Evolutionary conservation across 2,329 filamentous ascomycete genomes (phyloP), one percentile per base, ranked within the genome.

Genomic region (Leptographium radiaticola): DNA sequence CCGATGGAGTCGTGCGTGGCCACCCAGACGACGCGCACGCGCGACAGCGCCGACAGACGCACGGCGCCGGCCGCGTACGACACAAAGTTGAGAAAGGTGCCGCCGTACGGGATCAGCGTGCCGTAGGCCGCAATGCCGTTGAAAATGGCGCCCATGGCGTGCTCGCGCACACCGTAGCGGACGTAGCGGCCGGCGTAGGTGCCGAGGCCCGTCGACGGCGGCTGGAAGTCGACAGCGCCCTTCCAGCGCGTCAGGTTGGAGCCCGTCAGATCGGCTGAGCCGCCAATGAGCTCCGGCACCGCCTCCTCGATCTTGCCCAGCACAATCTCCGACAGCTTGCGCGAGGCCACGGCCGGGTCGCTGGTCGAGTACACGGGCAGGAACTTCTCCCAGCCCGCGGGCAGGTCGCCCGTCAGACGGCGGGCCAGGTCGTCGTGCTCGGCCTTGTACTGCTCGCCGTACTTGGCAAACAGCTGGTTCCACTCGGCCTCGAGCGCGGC

Each of bases 221-320:
- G 88, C 79, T 98, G 93, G 84, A 98, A 97, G 78, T 98, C 93
- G 62, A 91, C 82, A 55, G 93, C 91, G 53, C 83, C 80, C 86
- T 97, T 98, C 89, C 90, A 96, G 70, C 90, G 84, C 63, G 93
- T 98, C 77, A 97, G 85, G 82, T 98, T 98, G 69, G 93, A 97
- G 68, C 89, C 89, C 69, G 93, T 98, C 79, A 98, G 73, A 79
- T 98, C 93, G 64, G 93, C 93, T 60, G 93, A 98, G 65, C 93
- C 93, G 69, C 91, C 95, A 58, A 98, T 72, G 56, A 98, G 84
- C 74, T 97, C 93, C 61, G 93, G 93, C 53, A 98, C 68, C 61
- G 76, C 81, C 51, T 79, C 72, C 76, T 95, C 82, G 65, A 98
- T 84, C 72, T 90, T 91, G 75, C 85, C 79, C 61, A 98, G 83